phyloP scores from a whole-genome alignment of 1,284 basidiomycete genomes.

The Ganoderma leucocontextum region DNA sequence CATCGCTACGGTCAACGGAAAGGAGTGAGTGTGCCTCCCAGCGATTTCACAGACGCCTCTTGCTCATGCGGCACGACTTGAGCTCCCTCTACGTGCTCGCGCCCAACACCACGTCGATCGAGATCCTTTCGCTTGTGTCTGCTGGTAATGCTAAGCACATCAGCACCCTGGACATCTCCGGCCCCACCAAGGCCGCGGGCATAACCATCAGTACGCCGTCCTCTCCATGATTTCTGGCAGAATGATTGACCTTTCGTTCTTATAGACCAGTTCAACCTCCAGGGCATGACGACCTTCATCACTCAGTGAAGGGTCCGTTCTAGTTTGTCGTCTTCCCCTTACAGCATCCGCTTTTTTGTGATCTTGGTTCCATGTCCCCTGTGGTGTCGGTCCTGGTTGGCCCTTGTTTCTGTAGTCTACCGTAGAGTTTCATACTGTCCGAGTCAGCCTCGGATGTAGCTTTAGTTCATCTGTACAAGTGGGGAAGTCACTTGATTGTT shows the following conservation, averaged over 20 bases:
- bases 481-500: slow-evolving; percentile 11
- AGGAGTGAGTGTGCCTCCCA: slow-evolving; percentile 49
- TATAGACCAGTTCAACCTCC: slow-evolving; percentile 47
- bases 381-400: neutral
- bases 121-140: slow-evolving; percentile 51
- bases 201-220: slow-evolving; percentile 46
- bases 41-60: neutral
- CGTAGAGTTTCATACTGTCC: neutral
- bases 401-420: neutral
- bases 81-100: slow-evolving; percentile 55
- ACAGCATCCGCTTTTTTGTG: neutral
- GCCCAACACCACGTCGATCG: slow-evolving; percentile 48
- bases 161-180: slow-evolving; percentile 51
- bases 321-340: neutral
- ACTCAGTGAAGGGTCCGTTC: slow-evolving; percentile 22
- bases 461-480: slow-evolving; percentile 10
- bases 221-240: neutral
- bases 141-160: slow-evolving; percentile 50
- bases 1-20: slow-evolving; percentile 50
- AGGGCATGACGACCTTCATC: slow-evolving; percentile 54
- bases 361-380: neutral
- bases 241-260: neutral
- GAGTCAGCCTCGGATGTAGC: slow-evolving; percentile 17
- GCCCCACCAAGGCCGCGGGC: slow-evolving; percentile 47
- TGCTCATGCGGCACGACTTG: neutral